A percentile compares a stretch with the other conserved stretches of the same genome.
Evolutionary conservation across 805 yeast species (phyloP).

Genomic region (Phaffomyces opuntiae): DNA sequence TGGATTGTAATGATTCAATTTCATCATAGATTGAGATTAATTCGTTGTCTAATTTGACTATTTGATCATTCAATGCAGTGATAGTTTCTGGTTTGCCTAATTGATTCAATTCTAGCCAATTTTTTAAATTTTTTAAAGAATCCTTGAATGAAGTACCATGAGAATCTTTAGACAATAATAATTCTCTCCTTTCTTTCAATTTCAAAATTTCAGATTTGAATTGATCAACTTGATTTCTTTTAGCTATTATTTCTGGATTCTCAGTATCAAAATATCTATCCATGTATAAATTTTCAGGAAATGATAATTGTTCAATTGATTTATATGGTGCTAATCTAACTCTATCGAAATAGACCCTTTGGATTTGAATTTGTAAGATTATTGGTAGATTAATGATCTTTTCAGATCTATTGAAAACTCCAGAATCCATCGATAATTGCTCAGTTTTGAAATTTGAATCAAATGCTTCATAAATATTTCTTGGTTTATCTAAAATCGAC

Average conservation of each 20-base stretch:
- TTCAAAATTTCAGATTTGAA: constrained; percentile 53
- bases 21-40: constrained; percentile 34
- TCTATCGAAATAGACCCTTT: constrained; percentile 86
- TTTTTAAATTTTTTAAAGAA: constrained; percentile 47
- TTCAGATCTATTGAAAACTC: constrained; percentile 65
- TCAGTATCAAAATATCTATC: constrained; percentile 80
- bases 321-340: constrained; percentile 69
- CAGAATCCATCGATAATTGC: constrained; percentile 60
- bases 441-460: constrained; percentile 74
- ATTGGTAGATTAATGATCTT: constrained; percentile 70
- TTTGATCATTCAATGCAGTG: constrained; percentile 38
- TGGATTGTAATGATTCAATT: constrained; percentile 37
- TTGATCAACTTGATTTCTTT: constrained; percentile 44
- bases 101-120: constrained; percentile 40
- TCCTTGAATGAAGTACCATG: constrained; percentile 44
- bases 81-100: constrained; percentile 41
- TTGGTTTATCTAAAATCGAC: constrained; percentile 83
- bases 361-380: constrained; percentile 85
- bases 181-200: constrained; percentile 36
- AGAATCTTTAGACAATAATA: constrained; percentile 39
- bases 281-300: constrained; percentile 69
- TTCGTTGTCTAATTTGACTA: constrained; percentile 40
- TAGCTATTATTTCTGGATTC: constrained; percentile 42
- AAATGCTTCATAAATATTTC: constrained; percentile 82
- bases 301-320: constrained; percentile 74